Evolutionary conservation across 2,329 filamentous ascomycete genomes (phyloP).

Genomic region (Calonectria montana): DNA sequence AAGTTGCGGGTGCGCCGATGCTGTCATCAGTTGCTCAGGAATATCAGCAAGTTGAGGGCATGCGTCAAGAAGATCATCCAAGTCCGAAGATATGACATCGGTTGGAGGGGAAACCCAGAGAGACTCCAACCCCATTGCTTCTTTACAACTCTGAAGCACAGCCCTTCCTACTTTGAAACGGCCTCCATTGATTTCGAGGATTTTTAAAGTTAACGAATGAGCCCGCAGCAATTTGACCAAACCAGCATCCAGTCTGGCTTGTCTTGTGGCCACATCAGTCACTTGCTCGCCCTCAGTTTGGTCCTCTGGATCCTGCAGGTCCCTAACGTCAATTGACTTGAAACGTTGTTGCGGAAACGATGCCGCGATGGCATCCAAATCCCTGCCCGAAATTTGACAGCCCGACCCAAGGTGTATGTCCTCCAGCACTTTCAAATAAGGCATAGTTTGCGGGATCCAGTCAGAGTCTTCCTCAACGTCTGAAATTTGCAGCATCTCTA

Average conservation of each 20-base stretch:
- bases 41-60: slow-evolving; percentile 19
- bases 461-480: neutral
- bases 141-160: neutral
- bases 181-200: neutral
- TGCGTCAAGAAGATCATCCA: neutral
- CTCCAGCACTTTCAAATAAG: neutral
- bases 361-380: neutral
- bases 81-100: neutral
- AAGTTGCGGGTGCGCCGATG: neutral
- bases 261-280: neutral
- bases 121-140: slow-evolving; percentile 2
- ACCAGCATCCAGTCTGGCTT: neutral
- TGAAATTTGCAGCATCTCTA: slow-evolving; percentile 9
- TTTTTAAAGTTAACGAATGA: slow-evolving; percentile 5
- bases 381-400: neutral
- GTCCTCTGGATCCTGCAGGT: neutral
- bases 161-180: neutral
- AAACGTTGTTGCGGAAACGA: neutral
- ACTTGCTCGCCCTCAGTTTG: neutral
- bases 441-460: slow-evolving; percentile 1
- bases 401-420: neutral
- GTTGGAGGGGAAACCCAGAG: neutral
- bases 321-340: neutral
- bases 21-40: neutral
- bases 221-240: neutral